phyloP scores from a whole-genome alignment of 495 filamentous ascomycete genomes.

The Hypomontagnella submonticulosa region DNA sequence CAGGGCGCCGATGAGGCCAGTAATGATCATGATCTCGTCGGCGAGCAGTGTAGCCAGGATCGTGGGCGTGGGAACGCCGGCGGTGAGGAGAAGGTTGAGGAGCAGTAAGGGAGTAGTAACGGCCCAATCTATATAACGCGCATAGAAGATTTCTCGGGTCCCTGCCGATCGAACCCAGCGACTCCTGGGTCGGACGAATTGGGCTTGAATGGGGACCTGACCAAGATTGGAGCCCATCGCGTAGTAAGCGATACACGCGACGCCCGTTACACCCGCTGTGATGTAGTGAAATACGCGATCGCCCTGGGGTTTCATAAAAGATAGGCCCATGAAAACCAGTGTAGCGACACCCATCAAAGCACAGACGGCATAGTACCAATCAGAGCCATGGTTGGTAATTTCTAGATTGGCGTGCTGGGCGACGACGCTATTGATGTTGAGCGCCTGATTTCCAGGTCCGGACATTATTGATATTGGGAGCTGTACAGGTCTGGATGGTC shows the following conservation, averaged over 20 bases:
- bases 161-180: slow-evolving; percentile 55
- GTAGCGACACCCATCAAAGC: slow-evolving; percentile 60
- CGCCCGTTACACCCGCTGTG: slow-evolving; percentile 66
- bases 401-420: slow-evolving; percentile 59
- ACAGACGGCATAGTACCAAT: slow-evolving; percentile 64
- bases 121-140: slow-evolving; percentile 74
- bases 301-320: slow-evolving; percentile 60
- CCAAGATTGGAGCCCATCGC: slow-evolving; percentile 76
- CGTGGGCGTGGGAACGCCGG: slow-evolving; percentile 71
- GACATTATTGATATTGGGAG: slow-evolving; percentile 8
- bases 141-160: slow-evolving; percentile 76
- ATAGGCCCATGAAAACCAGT: slow-evolving; percentile 55
- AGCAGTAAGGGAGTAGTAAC: slow-evolving; percentile 63
- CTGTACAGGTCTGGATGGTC: background rate
- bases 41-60: slow-evolving; percentile 71
- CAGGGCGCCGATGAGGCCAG: slow-evolving; percentile 70
- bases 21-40: slow-evolving; percentile 70
- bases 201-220: slow-evolving; percentile 67
- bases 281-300: slow-evolving; percentile 78
- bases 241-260: slow-evolving; percentile 74
- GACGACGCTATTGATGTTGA: slow-evolving; percentile 59
- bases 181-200: slow-evolving; percentile 56
- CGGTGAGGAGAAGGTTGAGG: slow-evolving; percentile 70
- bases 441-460: slow-evolving; percentile 57
- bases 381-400: slow-evolving; percentile 69